Conservation (phyloP, 768 basidiomycete species). For the Suillus spraguei region DNA sequence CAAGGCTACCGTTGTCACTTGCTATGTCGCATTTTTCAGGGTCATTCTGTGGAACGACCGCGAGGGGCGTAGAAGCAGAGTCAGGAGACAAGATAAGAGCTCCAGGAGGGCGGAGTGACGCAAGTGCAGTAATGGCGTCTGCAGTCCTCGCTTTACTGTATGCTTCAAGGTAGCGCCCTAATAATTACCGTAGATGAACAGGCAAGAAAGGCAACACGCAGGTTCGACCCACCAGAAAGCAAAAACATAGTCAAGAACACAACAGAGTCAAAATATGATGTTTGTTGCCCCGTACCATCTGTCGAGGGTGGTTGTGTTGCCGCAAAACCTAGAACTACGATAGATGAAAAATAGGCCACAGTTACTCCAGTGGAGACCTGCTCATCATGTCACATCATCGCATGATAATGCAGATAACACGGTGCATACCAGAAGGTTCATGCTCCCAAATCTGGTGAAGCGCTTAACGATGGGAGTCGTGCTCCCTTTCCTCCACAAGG, state of each 20-base stretch:
- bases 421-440: constrained; percentile 73
- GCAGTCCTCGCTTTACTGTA: constrained; percentile 72
- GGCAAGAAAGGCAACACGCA: background rate
- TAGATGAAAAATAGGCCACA: constrained; percentile 76
- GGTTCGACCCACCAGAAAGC: constrained; percentile 52
- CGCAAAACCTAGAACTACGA: constrained; percentile 67
- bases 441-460: constrained; percentile 77
- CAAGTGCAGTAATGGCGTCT: constrained; percentile 72
- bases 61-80: constrained; percentile 1
- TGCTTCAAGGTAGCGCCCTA: constrained; percentile 66
- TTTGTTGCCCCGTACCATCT: constrained; percentile 47
- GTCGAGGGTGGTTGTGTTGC: constrained; percentile 42
- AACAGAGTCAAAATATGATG: constrained; percentile 81
- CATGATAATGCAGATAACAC: background rate
- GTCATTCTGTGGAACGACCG: constrained; percentile 24
- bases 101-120: constrained; percentile 60
- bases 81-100: constrained; percentile 53
- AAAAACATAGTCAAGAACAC: constrained; percentile 84
- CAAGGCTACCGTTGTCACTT: constrained; percentile 15
- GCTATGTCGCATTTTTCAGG: constrained; percentile 39
- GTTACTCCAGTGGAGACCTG: constrained; percentile 67
- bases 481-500: constrained; percentile 59
- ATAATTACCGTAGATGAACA: background rate
- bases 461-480: constrained; percentile 54
- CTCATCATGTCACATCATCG: background rate